Evolutionary conservation across 2,329 filamentous ascomycete species (phyloP), one percentile per base, ranked within the genome.

Genomic region (Ambrosiella beaveri): DNA sequence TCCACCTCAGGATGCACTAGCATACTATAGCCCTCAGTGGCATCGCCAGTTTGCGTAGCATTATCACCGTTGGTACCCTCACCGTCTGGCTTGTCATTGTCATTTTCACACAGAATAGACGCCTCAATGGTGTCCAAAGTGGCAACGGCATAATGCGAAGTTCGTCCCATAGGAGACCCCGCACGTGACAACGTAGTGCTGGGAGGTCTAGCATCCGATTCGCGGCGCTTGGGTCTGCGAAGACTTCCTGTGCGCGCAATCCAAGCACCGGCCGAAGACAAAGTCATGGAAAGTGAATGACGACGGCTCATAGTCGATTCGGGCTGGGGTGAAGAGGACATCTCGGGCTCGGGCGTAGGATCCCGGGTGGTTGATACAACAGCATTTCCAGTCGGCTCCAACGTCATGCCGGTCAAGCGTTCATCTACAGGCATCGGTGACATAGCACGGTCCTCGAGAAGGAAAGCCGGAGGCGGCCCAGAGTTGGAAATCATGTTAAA

Each of bases 261-360:
- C 78, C 79, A 82, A 54, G 70, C 75, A 54, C 70, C 72, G 13
- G 79, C 73, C 1, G 79, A 77, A 61, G 73, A 72, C 61, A 84
- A 79, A 57, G 80, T 78, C 72, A 80, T 76, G 13, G 81, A 82
- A 35, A 79, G 69, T 13, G 80, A 81, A 60, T 76, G 74, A 11
- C 53, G 52, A 3, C 54, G 51, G 19, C 52, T 27, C n/a, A 19
- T 41, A n/a, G 59, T 19, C 8, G 52, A 54, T 38, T 53, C 51
- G n/a, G 35, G 35, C 13, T 12, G 27, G 17, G 35, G 35, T 4
- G 27, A 27, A 27, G 27, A 27, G 51, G 49, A 15, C 17, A 37
- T 39, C 17, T 12, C 15, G 13, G 51, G 35, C 35, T 53, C 51
- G n/a, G 35, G 35, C 7, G 51, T 53, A 53, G 27, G 8, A 8